A percentile compares a stretch with the other conserved stretches of the same genome.
Conservation (phyloP, 1,284 basidiomycete genomes). For the Erythrobasidium hasegawianum region DNA sequence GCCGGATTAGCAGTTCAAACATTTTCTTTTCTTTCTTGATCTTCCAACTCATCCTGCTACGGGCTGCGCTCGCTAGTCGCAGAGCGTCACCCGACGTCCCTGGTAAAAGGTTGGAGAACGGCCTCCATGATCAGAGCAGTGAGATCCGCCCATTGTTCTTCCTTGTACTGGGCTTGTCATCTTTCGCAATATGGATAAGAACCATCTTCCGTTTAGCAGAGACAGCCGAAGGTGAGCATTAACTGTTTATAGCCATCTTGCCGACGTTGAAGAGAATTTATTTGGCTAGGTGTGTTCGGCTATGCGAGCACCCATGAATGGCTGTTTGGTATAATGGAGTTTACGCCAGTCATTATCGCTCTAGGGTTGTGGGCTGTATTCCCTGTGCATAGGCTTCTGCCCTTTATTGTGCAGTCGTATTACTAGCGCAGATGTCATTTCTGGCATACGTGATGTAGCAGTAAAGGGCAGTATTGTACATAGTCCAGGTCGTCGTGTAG, state of each 20-base stretch:
- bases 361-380: slow-evolving; percentile 45
- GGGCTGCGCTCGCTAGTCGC: slow-evolving; percentile 38
- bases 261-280: too few relatives aligned
- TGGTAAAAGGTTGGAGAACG: background rate
- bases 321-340: slow-evolving; percentile 51
- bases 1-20: slow-evolving; percentile 51
- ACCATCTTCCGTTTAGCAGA: slow-evolving; percentile 52
- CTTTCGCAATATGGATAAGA: slow-evolving; percentile 48
- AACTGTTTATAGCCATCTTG: too few relatives aligned
- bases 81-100: background rate
- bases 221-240: slow-evolving; percentile 49
- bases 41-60: slow-evolving; percentile 46
- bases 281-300: slow-evolving; percentile 49
- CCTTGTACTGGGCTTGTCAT: slow-evolving; percentile 43
- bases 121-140: background rate
- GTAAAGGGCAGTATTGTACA: too few relatives aligned
- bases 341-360: slow-evolving; percentile 50
- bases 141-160: background rate
- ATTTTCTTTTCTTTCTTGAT: slow-evolving; percentile 48
- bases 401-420: too few relatives aligned
- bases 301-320: slow-evolving; percentile 47
- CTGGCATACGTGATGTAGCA: too few relatives aligned
- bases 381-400: slow-evolving; percentile 26
- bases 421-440: too few relatives aligned
- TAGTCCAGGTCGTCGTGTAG: too few relatives aligned